Base-by-base conservation (phyloP, 495 filamentous ascomycete genomes). In the Delitschia confertaspora region DNA sequence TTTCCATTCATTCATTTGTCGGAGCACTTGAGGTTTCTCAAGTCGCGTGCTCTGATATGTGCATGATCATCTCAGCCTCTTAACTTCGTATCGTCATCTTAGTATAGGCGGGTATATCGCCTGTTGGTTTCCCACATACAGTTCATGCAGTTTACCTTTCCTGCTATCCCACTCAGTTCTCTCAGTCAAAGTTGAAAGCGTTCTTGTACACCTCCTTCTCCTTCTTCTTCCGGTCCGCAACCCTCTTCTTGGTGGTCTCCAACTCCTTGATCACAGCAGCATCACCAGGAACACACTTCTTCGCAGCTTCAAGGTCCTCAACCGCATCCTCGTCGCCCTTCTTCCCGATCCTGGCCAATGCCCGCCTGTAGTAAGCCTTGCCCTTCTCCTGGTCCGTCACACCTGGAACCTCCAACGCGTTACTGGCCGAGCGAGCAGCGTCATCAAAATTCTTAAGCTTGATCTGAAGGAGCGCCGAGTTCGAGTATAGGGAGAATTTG, bases 121-220 rank as follows among this genome's bases (percentile, higher is more conserved):
- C n/a, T n/a, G n/a, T n/a, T n/a, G n/a, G n/a, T n/a, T n/a, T n/a
- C n/a, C n/a, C n/a, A n/a, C n/a, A n/a, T n/a, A n/a, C n/a, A n/a
- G n/a, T n/a, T n/a, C n/a, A n/a, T n/a, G n/a, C n/a, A n/a, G n/a
- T n/a, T n/a, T n/a, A n/a, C n/a, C n/a, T n/a, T n/a, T n/a, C n/a
- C n/a, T n/a, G n/a, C n/a, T n/a, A n/a, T n/a, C n/a, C n/a, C n/a
- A n/a, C n/a, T n/a, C n/a, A n/a, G n/a, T n/a, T n/a, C n/a, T n/a
- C n/a, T n/a, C n/a, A n/a, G n/a, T n/a, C n/a, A 18, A 56, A 79
- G 13, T 72, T 59, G 57, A 96, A 96, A 69, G 88, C 88, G 69
- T 88, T 95, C 67, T 78, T 78, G 59, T 86, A 91, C 20, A 81
- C 82, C 23, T 78, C 82, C 70, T 86, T 89, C 69, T 96, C 85